A percentile compares a stretch with the other conserved stretches of the same genome.
These are phyloP conservation scores for Fraxinus americana DNA, from an alignment of 257 asterid genomes.

Conservation along the genomic window DNA sequence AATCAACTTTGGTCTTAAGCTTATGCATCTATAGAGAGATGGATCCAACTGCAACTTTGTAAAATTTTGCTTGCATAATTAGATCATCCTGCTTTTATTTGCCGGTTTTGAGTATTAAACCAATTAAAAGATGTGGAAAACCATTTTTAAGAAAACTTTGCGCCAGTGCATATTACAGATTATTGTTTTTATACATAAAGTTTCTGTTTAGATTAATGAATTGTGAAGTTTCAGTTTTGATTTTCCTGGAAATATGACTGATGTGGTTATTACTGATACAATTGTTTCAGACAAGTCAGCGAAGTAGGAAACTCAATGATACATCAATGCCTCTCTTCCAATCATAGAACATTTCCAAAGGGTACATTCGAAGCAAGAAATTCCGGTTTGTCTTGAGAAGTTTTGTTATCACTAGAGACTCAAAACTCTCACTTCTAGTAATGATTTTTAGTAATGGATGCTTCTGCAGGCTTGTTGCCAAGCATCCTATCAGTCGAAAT, in stretches of 20 bases:
- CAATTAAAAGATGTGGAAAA: too few species aligned
- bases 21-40: too few species aligned
- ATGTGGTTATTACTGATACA: neutral
- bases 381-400: neutral
- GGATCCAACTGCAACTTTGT: too few species aligned
- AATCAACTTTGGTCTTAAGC: too few species aligned
- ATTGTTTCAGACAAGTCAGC: slow-evolving; percentile 67
- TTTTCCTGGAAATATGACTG: neutral
- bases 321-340: slow-evolving; percentile 73
- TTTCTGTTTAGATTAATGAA: neutral
- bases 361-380: neutral
- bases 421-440: neutral
- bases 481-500: neutral
- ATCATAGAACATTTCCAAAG: slow-evolving; percentile 19
- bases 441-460: neutral
- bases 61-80: too few species aligned
- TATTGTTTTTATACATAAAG: neutral
- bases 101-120: too few species aligned
- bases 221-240: neutral
- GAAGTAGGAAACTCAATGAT: slow-evolving; percentile 70
- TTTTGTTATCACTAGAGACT: slow-evolving; percentile 1
- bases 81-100: too few species aligned
- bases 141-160: neutral
- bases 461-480: neutral
- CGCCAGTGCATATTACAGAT: neutral